phyloP scores from a whole-genome alignment of 139 green algal genomes.

The Coccomyxa sp. region DNA sequence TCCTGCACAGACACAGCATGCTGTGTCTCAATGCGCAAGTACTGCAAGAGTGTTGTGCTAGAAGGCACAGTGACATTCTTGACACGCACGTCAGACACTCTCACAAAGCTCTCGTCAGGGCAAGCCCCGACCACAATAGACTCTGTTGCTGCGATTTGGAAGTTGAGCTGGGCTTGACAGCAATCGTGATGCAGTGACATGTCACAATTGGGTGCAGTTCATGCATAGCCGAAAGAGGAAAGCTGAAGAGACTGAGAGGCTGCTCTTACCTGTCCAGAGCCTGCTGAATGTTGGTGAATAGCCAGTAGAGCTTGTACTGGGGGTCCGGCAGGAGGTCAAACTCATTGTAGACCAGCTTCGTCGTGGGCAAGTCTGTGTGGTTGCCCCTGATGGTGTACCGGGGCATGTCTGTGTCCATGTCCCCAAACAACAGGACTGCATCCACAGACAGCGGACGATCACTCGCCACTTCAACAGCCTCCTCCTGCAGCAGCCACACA shows the following conservation, averaged over 20 bases:
- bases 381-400: slow-evolving; percentile 56
- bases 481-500: background rate
- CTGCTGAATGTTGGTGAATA: slow-evolving; percentile 71
- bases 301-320: slow-evolving; percentile 63
- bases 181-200: no score
- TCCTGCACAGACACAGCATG: slow-evolving; percentile 9
- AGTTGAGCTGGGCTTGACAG: no score
- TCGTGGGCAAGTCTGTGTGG: slow-evolving; percentile 63
- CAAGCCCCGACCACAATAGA: no score
- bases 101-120: no score
- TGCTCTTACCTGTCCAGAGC: slow-evolving; percentile 28
- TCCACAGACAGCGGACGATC: slow-evolving; percentile 28
- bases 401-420: background rate
- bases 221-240: no score
- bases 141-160: no score
- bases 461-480: slow-evolving; percentile 13
- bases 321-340: slow-evolving; percentile 55
- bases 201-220: no score
- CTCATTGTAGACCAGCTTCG: slow-evolving; percentile 46
- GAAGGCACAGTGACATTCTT: no score
- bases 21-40: no score
- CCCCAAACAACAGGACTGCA: slow-evolving; percentile 40
- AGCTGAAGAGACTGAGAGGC: no score
- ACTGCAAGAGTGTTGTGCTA: no score
- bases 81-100: no score